A percentile compares a stretch with the other conserved stretches of the same genome.
These are phyloP conservation scores for Aspergillus sp. DNA, from an alignment of 2,329 filamentous ascomycete species.

Conservation along the genomic window DNA sequence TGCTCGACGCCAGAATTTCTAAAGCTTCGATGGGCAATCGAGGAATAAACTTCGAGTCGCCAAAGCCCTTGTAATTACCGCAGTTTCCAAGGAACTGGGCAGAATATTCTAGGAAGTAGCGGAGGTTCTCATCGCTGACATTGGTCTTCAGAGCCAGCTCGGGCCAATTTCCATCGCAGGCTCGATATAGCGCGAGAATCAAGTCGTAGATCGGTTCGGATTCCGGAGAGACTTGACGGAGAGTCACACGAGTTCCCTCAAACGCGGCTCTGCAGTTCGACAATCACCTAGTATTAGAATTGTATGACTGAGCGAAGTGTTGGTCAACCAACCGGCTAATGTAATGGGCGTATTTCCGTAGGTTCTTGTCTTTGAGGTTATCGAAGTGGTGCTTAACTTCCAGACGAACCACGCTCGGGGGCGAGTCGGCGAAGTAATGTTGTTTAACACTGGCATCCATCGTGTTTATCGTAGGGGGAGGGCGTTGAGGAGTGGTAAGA, in stretches of 20 bases:
- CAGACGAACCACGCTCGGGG: constrained; percentile 82
- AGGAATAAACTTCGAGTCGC: constrained; percentile 80
- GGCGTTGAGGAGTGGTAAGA: constrained; percentile 18
- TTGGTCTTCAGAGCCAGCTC: constrained; percentile 63
- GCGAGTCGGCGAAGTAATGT: constrained; percentile 87
- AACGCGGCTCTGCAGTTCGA: constrained; percentile 64
- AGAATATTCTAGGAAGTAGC: constrained; percentile 72
- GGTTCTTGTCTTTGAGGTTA: constrained; percentile 52
- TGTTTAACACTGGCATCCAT: constrained; percentile 46
- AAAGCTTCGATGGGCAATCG: constrained; percentile 65
- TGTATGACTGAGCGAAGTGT: not conserved
- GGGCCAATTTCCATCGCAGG: constrained; percentile 69
- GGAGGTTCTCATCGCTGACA: constrained; percentile 63
- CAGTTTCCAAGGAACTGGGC: constrained; percentile 76
- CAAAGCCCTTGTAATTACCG: constrained; percentile 86
- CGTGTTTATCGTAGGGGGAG: constrained; percentile 12
- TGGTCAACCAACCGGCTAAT: constrained; percentile 65
- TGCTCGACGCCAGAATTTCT: constrained; percentile 61
- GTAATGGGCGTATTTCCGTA: constrained; percentile 90
- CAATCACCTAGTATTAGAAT: constrained; percentile 5
- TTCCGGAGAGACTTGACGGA: constrained; percentile 79
- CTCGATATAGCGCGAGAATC: constrained; percentile 70
- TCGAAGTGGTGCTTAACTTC: constrained; percentile 94
- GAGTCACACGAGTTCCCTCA: constrained; percentile 72
- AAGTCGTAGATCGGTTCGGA: constrained; percentile 79